phyloP scores from a whole-genome alignment of 345 rosid genomes.

The Citrus mangshanensis region DNA sequence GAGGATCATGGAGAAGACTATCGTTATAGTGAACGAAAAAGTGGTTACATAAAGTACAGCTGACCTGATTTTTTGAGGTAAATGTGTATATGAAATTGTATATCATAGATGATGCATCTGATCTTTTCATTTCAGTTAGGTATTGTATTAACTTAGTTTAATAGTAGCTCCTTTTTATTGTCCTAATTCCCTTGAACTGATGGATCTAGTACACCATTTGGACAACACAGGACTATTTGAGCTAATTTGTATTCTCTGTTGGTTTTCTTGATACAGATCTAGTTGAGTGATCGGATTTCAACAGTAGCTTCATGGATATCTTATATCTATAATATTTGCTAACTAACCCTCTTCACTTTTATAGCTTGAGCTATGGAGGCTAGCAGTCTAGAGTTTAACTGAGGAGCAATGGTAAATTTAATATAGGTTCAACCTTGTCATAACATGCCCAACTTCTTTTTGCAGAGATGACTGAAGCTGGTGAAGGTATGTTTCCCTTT shows the following conservation, averaged over 20 bases:
- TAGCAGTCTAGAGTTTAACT: constrained; percentile 19
- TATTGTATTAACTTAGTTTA: constrained; percentile 23
- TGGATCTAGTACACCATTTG: constrained; percentile 12
- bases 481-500: constrained; percentile 40
- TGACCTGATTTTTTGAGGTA: constrained; percentile 33
- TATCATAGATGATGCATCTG: constrained; percentile 20
- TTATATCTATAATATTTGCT: constrained; percentile 16
- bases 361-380: constrained; percentile 34
- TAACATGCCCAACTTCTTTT: constrained; percentile 12
- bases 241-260: constrained; percentile 30
- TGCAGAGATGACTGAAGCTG: constrained; percentile 22
- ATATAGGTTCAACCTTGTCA: constrained; percentile 17
- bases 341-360: constrained; percentile 25
- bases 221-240: constrained; percentile 7
- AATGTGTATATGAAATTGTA: constrained; percentile 32
- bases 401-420: constrained; percentile 24
- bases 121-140: constrained; percentile 18
- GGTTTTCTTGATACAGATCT: constrained; percentile 42
- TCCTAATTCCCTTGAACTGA: constrained; percentile 4
- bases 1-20: constrained; percentile 20
- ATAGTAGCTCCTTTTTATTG: constrained; percentile 1
- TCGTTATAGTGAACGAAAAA: constrained; percentile 22
- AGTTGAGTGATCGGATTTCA: constrained; percentile 26
- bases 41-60: constrained; percentile 18
- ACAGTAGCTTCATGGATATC: constrained; percentile 27